Conservation (phyloP, 2,329 filamentous ascomycete genomes). For the Exophiala oligosperma region DNA sequence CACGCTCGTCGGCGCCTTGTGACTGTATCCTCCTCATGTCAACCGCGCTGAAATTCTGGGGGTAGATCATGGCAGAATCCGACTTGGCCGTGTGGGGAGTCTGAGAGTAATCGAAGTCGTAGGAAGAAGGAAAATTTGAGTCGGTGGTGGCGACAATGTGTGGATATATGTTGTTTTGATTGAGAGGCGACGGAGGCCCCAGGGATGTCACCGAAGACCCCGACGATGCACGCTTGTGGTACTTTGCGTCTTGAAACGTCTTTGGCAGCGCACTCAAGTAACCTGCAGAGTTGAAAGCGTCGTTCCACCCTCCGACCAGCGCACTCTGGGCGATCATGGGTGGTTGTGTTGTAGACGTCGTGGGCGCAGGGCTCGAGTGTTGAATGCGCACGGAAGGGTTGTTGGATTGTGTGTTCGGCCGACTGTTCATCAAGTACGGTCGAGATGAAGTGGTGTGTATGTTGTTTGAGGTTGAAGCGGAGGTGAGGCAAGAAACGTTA, state of each 20-base stretch:
- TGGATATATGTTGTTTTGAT: slow-evolving; percentile 37
- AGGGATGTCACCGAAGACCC: slow-evolving; percentile 46
- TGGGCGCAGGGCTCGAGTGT: slow-evolving; percentile 21
- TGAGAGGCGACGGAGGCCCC: slow-evolving; percentile 43
- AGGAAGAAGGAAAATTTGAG: slow-evolving; percentile 43
- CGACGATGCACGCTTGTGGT: slow-evolving; percentile 44
- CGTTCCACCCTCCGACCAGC: slow-evolving; percentile 27
- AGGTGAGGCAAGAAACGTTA: slow-evolving; percentile 15
- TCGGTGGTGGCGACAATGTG: slow-evolving; percentile 49
- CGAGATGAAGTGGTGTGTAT: slow-evolving; percentile 2
- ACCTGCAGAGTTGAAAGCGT: slow-evolving; percentile 18
- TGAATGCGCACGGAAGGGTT: slow-evolving; percentile 27
- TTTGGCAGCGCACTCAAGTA: slow-evolving; percentile 28
- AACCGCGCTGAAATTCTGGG: slow-evolving; percentile 50
- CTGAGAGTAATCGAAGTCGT: slow-evolving; percentile 35
- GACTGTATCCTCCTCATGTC: slow-evolving; percentile 62
- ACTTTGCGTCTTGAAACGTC: slow-evolving; percentile 28
- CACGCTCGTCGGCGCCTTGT: slow-evolving; percentile 49
- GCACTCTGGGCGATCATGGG: slow-evolving; percentile 26
- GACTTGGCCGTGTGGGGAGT: slow-evolving; percentile 41
- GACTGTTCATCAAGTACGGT: slow-evolving; percentile 18
- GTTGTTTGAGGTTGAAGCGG: slow-evolving; percentile 2
- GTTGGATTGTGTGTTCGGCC: slow-evolving; percentile 12
- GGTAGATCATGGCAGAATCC: slow-evolving; percentile 56
- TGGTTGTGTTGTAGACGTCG: slow-evolving; percentile 19